Base-by-base conservation (phyloP, 2,329 filamentous ascomycete species). In the Colletotrichum sansevieriae region DNA sequence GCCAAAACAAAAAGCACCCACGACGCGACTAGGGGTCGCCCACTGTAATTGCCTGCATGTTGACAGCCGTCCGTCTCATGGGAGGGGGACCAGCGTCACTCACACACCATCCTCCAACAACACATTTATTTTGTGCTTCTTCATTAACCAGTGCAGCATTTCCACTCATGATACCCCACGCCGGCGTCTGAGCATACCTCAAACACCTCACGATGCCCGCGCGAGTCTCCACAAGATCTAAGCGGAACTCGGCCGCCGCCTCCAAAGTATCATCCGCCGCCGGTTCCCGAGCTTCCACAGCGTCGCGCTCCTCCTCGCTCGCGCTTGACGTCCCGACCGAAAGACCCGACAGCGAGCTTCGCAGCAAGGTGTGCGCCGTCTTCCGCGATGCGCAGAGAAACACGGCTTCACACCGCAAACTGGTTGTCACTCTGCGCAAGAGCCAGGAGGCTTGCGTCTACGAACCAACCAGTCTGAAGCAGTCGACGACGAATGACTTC, bases 331-430 rank as follows among this genome's bases (percentile, higher is more conserved):
- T 92, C n/a, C 91, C 92, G 44, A 87, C 91, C 74, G 94, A 97
- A 76, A 87, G 90, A 3, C 87, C 89, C 61, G 85, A 89, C 54
- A 94, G 88, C 66, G 87, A 87, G 15, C 82, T 98, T 73, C 92
- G 95, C 74, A 87, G 85, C 41, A 91, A 92, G 76, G 85, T 97
- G 60, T 92, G 90, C 76, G 81, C 86, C 63, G 86, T 94, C 56
- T 95, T 95, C 76, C 86, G 87, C 72, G 92, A 95, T 78, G 94
- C 95, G 39, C 96, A 99, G 79, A 91, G 91, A 74, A 97, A 93
- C 1, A 97, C 92, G 0, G 94, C 95, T 1, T 93, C 93, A 2
- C 96, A 99, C 78, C 87, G 95, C 69, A 98, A 98, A 77, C 87
- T 97, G 0, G 91, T 92, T 4, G 92, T 98, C 69, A 94, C 90